Base-by-base conservation (phyloP, 805 yeast genomes). In the Tetrapisispora pingtungensis region DNA sequence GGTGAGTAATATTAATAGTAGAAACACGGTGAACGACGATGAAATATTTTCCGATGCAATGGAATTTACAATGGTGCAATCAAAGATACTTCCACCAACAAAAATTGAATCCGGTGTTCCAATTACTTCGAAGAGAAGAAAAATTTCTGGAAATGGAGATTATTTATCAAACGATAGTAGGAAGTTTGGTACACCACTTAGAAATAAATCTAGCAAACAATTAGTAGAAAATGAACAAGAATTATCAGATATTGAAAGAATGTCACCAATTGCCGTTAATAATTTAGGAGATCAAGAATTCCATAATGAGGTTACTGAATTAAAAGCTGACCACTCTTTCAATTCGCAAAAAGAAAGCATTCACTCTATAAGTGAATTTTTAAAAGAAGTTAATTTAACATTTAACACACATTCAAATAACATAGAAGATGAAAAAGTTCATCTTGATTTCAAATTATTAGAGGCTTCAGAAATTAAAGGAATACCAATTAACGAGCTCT, bases 401-500 rank as follows among this genome's bases (percentile, higher is more conserved):
- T 41, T 41, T 14, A 17, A 41, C n/a, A 22, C 17, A 22, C 10
- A 35, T 17, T 28, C 3, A 8, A 18, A 26, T 5, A 6, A 31
- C n/a, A 15, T 32, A 13, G 33, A 37, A 10, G 18, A 13, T 7
- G 18, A 22, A 17, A 18, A 3, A 13, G 6, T 17, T 2, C 1
- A 17, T 14, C 7, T 42, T 3, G 31, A 18, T 13, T 37, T 33
- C 19, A 32, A 36, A 12, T 12, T 46, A 6, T 32, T 33, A 5
- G 20, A 36, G 7, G 18, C 28, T 26, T 31, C 41, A 1, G 40
- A 48, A 15, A 41, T 45, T n/a, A 33, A 32, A 10, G 37, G 41
- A 1, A 30, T 49, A 17, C 41, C 51, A 18, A 39, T 48, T 2
- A 46, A 52, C 10, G 46, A 51, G 18, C 24, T 53, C 4, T 54